Evolutionary conservation across 106 monocot species (phyloP).

Genomic region (Agapanthus africanus): DNA sequence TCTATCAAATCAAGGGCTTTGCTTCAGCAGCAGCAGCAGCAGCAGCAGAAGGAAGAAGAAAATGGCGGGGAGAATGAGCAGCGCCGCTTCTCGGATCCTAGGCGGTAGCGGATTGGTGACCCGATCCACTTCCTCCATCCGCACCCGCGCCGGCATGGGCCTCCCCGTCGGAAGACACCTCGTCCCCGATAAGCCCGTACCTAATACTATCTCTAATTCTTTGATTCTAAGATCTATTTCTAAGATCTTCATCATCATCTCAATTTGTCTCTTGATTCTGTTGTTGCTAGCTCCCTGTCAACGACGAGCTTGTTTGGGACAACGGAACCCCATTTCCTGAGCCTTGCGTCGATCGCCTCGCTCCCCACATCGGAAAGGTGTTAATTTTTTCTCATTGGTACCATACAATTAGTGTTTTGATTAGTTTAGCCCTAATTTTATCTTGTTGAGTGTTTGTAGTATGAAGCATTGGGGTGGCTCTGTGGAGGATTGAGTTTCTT

Average conservation of each 20-base stretch:
- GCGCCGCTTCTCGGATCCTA: conserved; percentile 53
- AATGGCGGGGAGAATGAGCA: conserved; percentile 70
- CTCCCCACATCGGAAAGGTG: conserved; percentile 81
- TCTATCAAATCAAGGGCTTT: no score
- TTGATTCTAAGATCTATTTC: no score
- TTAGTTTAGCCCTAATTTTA: no score
- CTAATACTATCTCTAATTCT: no score
- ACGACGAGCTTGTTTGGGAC: conserved; percentile 93
- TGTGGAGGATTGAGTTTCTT: conserved; percentile 88
- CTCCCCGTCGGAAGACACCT: conserved; percentile 87
- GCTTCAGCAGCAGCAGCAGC: no score
- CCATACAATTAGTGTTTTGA: no score
- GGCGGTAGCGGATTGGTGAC: conserved; percentile 43
- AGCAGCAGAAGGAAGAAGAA: no score
- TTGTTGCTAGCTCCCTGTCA: conserved; percentile 41
- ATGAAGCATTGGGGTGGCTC: conserved; percentile 90
- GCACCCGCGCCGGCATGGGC: conserved; percentile 83
- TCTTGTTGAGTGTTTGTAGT: no score
- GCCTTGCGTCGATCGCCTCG: conserved; percentile 85
- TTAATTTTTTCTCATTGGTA: no score
- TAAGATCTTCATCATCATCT: no score
- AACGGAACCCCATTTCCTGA: conserved; percentile 91
- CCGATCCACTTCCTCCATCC: conserved; percentile 41
- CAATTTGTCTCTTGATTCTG: no score
- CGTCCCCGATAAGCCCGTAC: conserved; percentile 83